Evolutionary conservation across 192 early-diverging fungal genomes (phyloP).

Genomic region (Spizellomyces sp.): DNA sequence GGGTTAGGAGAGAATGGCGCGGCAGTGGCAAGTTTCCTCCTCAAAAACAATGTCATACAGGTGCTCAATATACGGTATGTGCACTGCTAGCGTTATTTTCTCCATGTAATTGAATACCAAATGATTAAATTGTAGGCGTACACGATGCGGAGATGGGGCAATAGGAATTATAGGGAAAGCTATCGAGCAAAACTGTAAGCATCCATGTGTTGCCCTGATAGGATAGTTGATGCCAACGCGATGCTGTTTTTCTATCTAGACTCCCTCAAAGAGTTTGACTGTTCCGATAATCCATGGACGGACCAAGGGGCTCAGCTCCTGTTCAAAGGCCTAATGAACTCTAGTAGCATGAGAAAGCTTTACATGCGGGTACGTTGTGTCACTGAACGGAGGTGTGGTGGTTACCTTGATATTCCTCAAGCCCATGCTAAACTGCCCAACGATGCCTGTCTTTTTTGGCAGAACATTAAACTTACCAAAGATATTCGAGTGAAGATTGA

Average conservation of each 20-base stretch:
- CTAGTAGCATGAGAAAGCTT: conserved; percentile 36
- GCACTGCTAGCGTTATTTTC: background rate
- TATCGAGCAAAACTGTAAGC: conserved; percentile 50
- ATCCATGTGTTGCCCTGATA: background rate
- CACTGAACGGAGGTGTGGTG: background rate
- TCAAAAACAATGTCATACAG: conserved; percentile 38
- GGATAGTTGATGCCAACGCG: too few species aligned
- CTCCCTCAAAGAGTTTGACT: conserved; percentile 39
- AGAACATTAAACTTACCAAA: conserved; percentile 43
- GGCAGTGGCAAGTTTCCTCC: conserved; percentile 33
- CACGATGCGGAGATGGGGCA: conserved; percentile 39
- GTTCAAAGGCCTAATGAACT: conserved; percentile 45
- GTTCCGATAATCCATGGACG: conserved; percentile 52
- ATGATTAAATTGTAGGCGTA: conserved; percentile 28
- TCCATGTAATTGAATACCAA: background rate
- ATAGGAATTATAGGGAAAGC: conserved; percentile 39
- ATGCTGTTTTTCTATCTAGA: background rate
- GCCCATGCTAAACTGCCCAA: background rate
- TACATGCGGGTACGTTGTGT: conserved; percentile 26
- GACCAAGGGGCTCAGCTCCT: conserved; percentile 37
- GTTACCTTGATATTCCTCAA: background rate
- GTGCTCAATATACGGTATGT: conserved; percentile 40
- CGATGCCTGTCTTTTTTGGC: background rate
- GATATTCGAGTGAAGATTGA: conserved; percentile 44
- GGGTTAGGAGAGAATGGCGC: conserved; percentile 50